Evolutionary conservation across 1,284 basidiomycete species (phyloP), one percentile per base, ranked within the genome.

Genomic region (Tilletia walkeri): DNA sequence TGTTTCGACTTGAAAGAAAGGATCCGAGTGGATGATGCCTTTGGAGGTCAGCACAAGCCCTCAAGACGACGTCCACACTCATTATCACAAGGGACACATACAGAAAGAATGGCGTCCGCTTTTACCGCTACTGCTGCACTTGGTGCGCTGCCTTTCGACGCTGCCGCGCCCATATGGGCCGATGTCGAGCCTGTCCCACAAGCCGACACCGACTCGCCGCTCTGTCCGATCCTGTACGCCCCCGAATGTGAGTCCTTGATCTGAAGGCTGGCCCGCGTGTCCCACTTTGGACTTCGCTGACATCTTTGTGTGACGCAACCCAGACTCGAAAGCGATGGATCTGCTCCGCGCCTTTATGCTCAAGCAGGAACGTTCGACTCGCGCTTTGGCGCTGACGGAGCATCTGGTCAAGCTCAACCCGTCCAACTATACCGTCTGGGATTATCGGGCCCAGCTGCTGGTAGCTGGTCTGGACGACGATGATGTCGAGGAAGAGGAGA

Each of bases 211-310:
- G 69, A 79, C 0, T 63, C 73, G 0, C 78, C 81, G 16, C 73
- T 83, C 65, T 81, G 79, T 67, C 80, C 80, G 0, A 83, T 83
- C 70, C 67, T 82, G 16, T 83, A 82, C 70, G 67, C 72, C 20
- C 72, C 77, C 4, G 67, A 71, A 9, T 83, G 74, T 78, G 68
- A 61, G 74, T 69, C 9, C 9, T 9, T 20, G n/a, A 3, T 16
- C 0, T 38, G 20, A 30, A 30, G 24, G 16, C 7, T 47, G 20
- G n/a, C 66, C 41, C 14, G 14, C 41, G 14, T 45, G 41, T 7
- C 41, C 63, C 7, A 65, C 20, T 67, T 4, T 10, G 38, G 18
- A 36, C 24, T 30, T 30, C 24, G 24, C 24, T 30, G 24, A 30
- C 1, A 30, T 30, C 1, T 30, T 30, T 1, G 2, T 39, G 18